Evolutionary conservation across 2,329 filamentous ascomycete species (phyloP), one percentile per base, ranked within the genome.

Genomic region (Zalaria obscura): DNA sequence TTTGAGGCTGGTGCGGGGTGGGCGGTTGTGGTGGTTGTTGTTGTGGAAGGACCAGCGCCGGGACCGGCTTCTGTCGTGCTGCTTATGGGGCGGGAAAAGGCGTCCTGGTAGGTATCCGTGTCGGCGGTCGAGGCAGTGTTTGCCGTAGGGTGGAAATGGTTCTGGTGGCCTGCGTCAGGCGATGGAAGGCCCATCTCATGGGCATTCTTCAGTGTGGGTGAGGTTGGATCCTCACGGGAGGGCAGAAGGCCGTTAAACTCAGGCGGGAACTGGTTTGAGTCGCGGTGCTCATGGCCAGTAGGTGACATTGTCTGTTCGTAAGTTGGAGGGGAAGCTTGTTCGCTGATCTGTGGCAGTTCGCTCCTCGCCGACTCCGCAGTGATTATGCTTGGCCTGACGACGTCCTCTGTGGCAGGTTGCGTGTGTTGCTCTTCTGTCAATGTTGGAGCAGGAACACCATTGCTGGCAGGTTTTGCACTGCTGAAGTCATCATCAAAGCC

Each of bases 401-500:
- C 3, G 25, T 45, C 40, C 32, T n/a, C 39, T 40, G 35, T 8
- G 3, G 27, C 11, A 5, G 36, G 28, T n/a, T 38, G n/a, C n/a
- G 39, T 25, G 8, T 38, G 38, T 6, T 25, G 33, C 18, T 42
- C 32, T 11, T 41, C 38, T 6, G 37, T 11, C 4, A 37, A 40
- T 4, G 37, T 39, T 25, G 44, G 25, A 11, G 43, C 39, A 3
- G 45, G 39, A 11, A 38, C 42, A 10, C 48, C 46, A n/a, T 44
- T 43, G 43, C 39, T 7, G 39, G 40, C 52, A 1, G 68, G 61
- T 35, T 66, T 71, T 27, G 75, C 72, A 9, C 83, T 77, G 0
- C 83, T 80, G 57, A 96, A 96, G 59, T 95, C 81, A 56, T 98
- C 91, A 39, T 93, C 89, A 55, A 96, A 96, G 0, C 88, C 86